Evolutionary conservation across 2,329 filamentous ascomycete species (phyloP).

Genomic region (Ambrosiella beaveri): DNA sequence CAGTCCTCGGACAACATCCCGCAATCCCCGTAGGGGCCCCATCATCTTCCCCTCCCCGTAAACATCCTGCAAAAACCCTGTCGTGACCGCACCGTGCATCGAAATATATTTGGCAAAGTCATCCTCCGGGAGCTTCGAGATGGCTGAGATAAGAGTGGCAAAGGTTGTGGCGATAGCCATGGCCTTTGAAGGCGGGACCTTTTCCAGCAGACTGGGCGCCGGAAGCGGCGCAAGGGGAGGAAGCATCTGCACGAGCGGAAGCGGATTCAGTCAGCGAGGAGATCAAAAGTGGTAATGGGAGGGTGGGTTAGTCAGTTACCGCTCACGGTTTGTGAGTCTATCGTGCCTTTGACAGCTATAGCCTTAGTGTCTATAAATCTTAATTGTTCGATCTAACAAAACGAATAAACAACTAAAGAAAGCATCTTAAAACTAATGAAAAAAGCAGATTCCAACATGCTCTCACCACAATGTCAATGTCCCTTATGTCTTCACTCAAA

Average conservation of each 20-base stretch:
- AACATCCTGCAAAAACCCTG: background rate
- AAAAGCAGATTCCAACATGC: too few species aligned
- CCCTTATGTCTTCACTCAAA: too few species aligned
- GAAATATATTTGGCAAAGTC: background rate
- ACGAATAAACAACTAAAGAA: constrained; percentile 25
- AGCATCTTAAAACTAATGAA: too few species aligned
- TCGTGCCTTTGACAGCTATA: too few species aligned
- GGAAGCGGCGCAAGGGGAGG: background rate
- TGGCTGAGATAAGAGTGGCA: background rate
- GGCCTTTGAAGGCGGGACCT: background rate
- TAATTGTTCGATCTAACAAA: constrained; percentile 30
- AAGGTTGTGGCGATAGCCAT: background rate
- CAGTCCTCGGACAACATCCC: background rate
- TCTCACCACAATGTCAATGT: too few species aligned
- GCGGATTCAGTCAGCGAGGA: background rate
- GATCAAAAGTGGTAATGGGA: background rate
- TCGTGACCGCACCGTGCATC: background rate
- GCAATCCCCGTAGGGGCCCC: background rate
- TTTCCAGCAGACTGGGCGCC: background rate
- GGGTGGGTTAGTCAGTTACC: background rate
- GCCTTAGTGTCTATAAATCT: too few species aligned
- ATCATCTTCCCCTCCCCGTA: background rate
- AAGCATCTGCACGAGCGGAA: background rate
- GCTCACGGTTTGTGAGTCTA: background rate
- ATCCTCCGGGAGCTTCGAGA: background rate